Percentiles rank a stretch among this genome's conserved stretches.
Evolutionary conservation across 2,329 filamentous ascomycete genomes (phyloP).

Genomic region (Orbilia javanica): DNA sequence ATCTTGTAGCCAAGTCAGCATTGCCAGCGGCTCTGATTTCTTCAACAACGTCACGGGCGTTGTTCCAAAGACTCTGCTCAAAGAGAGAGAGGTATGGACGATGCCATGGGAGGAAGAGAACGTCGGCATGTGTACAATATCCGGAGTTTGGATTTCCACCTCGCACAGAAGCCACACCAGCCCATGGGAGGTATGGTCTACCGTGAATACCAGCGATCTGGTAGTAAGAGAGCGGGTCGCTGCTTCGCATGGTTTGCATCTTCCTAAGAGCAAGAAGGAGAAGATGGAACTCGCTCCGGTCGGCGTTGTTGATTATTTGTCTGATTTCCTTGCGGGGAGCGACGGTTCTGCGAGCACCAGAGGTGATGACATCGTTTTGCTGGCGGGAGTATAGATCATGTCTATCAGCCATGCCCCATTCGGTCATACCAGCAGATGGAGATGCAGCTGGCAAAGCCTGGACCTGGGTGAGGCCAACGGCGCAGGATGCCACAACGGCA

Average conservation of each 20-base stretch:
- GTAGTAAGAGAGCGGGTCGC: constrained; percentile 78
- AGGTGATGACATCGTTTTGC: constrained; percentile 31
- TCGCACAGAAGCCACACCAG: constrained; percentile 1
- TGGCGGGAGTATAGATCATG: constrained; percentile 37
- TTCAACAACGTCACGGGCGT: constrained; percentile 65
- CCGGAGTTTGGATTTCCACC: constrained; percentile 25
- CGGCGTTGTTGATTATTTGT: constrained; percentile 36
- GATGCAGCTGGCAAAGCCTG: constrained; percentile 34
- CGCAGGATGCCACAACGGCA: constrained; percentile 49
- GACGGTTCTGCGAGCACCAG: constrained; percentile 38
- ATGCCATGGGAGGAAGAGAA: constrained; percentile 82
- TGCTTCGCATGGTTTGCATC: constrained; percentile 77
- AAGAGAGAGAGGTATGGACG: constrained; percentile 77
- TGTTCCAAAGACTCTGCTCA: constrained; percentile 65
- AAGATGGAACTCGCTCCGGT: constrained; percentile 69
- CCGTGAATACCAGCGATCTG: constrained; percentile 88
- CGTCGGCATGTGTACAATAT: constrained; percentile 52
- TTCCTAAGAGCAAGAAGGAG: constrained; percentile 80
- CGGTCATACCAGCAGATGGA: constrained; percentile 18
- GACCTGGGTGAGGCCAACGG: constrained; percentile 46
- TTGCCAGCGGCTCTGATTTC: constrained; percentile 66
- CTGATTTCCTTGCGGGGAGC: constrained; percentile 52
- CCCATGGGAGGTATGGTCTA: constrained; percentile 46
- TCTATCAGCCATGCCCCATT: constrained; percentile 34
- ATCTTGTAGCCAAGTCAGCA: constrained; percentile 62